These are phyloP conservation scores for Daedaleopsis nitida DNA, from an alignment of 768 basidiomycete species.

Conservation along the genomic window DNA sequence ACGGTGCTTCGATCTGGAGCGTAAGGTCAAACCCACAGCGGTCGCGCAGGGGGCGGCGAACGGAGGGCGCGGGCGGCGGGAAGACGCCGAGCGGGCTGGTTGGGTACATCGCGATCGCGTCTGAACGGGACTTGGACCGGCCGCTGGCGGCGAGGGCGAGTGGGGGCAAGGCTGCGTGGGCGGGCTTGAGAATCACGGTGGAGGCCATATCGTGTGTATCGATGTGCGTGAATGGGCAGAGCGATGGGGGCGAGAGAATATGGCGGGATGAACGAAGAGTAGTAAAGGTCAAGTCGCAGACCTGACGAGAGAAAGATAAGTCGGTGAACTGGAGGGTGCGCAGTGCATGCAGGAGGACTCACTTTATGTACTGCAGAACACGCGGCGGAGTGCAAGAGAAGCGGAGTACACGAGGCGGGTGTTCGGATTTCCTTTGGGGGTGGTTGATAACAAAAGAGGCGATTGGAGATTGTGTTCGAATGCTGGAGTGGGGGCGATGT, in stretches of 20 bases:
- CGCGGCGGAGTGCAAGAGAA: slow-evolving; percentile 16
- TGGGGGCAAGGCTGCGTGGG: slow-evolving; percentile 1
- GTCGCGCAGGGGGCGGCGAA: slow-evolving; percentile 19
- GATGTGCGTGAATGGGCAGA: not conserved
- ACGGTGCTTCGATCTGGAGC: slow-evolving; percentile 16
- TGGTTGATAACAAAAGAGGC: not conserved
- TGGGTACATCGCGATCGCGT: slow-evolving; percentile 16
- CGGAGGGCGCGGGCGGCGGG: slow-evolving; percentile 14
- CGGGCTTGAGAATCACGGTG: not conserved
- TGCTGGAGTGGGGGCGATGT: not conserved
- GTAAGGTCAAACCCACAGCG: slow-evolving; percentile 20
- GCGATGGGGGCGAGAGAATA: not conserved
- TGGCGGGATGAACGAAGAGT: not conserved
- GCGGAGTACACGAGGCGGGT: slow-evolving; percentile 18
- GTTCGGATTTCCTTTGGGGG: not conserved
- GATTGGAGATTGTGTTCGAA: not conserved
- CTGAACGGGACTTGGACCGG: slow-evolving; percentile 3
- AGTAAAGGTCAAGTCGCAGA: slow-evolving; percentile 15
- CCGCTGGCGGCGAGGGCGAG: slow-evolving; percentile 6
- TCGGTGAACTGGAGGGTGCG: not conserved
- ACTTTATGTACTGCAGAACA: slow-evolving; percentile 13
- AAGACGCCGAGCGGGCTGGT: slow-evolving; percentile 22
- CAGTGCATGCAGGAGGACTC: slow-evolving; percentile 1
- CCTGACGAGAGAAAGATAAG: not conserved
- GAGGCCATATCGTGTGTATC: slow-evolving; percentile 1